Conservation (phyloP, 208 protist species). For the Acanthamoeba polyphaga region DNA sequence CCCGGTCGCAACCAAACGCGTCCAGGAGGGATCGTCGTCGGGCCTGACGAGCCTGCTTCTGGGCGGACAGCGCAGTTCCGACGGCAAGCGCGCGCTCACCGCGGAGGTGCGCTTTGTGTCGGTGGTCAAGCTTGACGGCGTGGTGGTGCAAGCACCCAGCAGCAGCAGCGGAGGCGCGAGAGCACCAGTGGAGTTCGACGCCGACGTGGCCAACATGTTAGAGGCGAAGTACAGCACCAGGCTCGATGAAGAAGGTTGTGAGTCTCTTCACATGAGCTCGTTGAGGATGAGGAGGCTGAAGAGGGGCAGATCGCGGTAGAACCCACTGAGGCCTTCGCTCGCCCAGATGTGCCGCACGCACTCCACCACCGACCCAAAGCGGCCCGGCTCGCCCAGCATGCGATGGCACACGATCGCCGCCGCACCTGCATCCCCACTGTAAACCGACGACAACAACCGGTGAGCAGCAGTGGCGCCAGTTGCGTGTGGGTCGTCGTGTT, state of each 20-base stretch:
- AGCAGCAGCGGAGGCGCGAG: too few species aligned
- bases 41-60: too few species aligned
- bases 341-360: conserved; percentile 20
- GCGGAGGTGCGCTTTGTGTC: too few species aligned
- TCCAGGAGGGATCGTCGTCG: too few species aligned
- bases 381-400: conserved; percentile 4
- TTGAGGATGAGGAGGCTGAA: neutral
- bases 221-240: too few species aligned
- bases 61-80: neutral
- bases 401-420: neutral
- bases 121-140: neutral
- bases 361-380: neutral
- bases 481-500: neutral
- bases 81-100: neutral
- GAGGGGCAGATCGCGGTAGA: neutral
- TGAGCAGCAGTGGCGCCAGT: too few species aligned
- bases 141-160: neutral
- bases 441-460: too few species aligned
- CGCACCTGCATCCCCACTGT: neutral
- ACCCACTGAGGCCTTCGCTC: neutral
- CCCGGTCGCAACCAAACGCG: too few species aligned
- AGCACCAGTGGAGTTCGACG: neutral
- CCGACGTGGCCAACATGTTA: too few species aligned
- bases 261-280: too few species aligned
- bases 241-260: too few species aligned